phyloP scores from a whole-genome alignment of 192 early-diverging fungal genomes.

The Podila epicladia region DNA sequence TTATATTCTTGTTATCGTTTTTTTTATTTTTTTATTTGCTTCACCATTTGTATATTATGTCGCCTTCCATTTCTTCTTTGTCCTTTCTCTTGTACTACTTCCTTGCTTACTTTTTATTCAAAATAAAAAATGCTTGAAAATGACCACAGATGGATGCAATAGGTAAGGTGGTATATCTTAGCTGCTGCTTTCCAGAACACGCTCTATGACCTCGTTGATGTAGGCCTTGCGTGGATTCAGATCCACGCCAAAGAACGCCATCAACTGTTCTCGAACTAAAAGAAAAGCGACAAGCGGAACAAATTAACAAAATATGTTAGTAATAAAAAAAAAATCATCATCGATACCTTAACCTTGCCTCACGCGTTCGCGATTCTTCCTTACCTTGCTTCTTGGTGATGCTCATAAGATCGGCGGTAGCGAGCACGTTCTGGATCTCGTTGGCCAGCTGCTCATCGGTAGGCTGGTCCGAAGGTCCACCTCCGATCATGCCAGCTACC shows the following conservation, averaged over 20 bases:
- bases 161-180: neutral
- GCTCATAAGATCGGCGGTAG: constrained; percentile 94
- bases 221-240: constrained; percentile 82
- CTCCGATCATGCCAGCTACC: neutral
- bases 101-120: too few relatives aligned
- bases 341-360: too few relatives aligned
- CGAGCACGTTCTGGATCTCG: constrained; percentile 81
- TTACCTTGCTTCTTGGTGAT: constrained; percentile 96
- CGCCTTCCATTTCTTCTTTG: too few relatives aligned
- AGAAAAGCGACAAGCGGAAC: neutral
- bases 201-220: constrained; percentile 90
- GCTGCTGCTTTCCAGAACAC: constrained; percentile 20
- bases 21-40: too few relatives aligned
- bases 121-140: too few relatives aligned
- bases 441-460: constrained; percentile 74
- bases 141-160: too few relatives aligned
- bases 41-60: too few relatives aligned
- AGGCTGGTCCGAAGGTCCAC: constrained; percentile 47
- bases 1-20: too few relatives aligned
- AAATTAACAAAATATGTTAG: neutral
- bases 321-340: neutral
- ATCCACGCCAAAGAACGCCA: constrained; percentile 82
- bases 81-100: too few relatives aligned
- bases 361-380: neutral
- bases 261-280: constrained; percentile 89